Evolutionary conservation across 1,139 yeast genomes (phyloP), one percentile per base, ranked within the genome.

Genomic region (Candida sp.): DNA sequence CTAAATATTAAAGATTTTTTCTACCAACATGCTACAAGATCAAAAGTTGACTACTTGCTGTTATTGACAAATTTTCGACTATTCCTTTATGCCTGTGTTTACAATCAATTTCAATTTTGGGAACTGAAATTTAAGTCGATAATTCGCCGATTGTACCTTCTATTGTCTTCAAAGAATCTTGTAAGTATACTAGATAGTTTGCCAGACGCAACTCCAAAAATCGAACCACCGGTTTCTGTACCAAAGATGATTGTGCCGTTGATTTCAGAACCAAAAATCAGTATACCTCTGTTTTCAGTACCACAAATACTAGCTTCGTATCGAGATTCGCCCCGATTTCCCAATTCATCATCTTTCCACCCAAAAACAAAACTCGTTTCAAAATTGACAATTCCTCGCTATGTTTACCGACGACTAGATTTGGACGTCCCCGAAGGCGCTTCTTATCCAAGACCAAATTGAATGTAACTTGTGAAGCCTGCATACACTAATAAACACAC

Each of bases 331-430:
- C 7, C 7, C 7, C 9, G 11, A 6, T 32, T 32, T 32, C 34
- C 19, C 19, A 12, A 12, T 12, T 32, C 34, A 32, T 5, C 6
- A 6, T 32, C 34, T 11, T 32, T 32, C 34, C 34, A 32, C 19
- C 34, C 34, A n/a, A 12, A 11, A 5, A 32, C 34, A 11, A 32
- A 32, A 12, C 11, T 32, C 19, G 23, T 37, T 9, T 15, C 39
- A 19, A 37, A 37, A 21, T 8, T 37, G n/a, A 9, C 12, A 2
- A 37, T 37, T 12, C 39, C 39, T 4, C 21, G 15, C 4, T 37
- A 25, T 21, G 21, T 37, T 11, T 29, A 19, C 21, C 23, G 30
- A 37, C 39, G 39, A 15, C 15, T 37, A 29, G 34, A 36, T 35
- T n/a, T n/a, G 11, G 19, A 32, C 19, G 34, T n/a, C n/a, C 12